Percentiles rank a stretch among this genome's conserved stretches.
These are phyloP conservation scores for Cytospora mali DNA, from an alignment of 2,329 filamentous ascomycete genomes.

Conservation along the genomic window DNA sequence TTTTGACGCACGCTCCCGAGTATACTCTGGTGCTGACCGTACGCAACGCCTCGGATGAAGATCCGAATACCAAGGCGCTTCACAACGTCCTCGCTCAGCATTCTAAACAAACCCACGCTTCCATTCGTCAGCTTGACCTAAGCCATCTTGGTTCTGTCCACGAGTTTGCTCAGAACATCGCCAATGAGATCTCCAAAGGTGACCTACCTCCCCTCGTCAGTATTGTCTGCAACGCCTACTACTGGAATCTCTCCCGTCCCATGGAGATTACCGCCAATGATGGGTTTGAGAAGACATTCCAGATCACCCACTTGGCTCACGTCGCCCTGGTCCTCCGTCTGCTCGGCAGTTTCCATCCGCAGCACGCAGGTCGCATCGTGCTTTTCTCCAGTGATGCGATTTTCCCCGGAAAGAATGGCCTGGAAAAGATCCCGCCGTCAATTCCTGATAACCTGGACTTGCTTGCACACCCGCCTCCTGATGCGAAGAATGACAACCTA, in stretches of 20 bases:
- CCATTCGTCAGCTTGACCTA: conserved; percentile 42
- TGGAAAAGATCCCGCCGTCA: conserved; percentile 40
- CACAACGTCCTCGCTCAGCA: conserved; percentile 38
- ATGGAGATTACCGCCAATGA: conserved; percentile 44
- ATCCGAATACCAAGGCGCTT: conserved; percentile 36
- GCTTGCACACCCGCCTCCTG: conserved; percentile 39
- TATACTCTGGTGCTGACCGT: conserved; percentile 39
- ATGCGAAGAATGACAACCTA: conserved; percentile 36
- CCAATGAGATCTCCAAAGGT: conserved; percentile 34
- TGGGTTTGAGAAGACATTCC: conserved; percentile 43
- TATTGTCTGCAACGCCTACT: conserved; percentile 46
- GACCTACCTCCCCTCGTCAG: conserved; percentile 38
- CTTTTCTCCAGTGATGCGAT: conserved; percentile 42
- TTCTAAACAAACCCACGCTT: conserved; percentile 44
- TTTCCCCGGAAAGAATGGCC: conserved; percentile 40
- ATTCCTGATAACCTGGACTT: conserved; percentile 41
- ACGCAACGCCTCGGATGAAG: conserved; percentile 34
- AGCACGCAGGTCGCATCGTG: conserved; percentile 61
- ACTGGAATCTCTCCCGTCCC: conserved; percentile 40
- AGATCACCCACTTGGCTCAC: conserved; percentile 44
- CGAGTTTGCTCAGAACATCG: conserved; percentile 37
- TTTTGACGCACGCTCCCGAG: conserved; percentile 21
- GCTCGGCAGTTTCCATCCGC: conserved; percentile 64
- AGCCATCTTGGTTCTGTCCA: conserved; percentile 39
- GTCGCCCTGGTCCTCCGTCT: conserved; percentile 42